Evolutionary conservation across 176 grass and related monocot genomes (phyloP).

Genomic region (Aechmea fasciata): DNA sequence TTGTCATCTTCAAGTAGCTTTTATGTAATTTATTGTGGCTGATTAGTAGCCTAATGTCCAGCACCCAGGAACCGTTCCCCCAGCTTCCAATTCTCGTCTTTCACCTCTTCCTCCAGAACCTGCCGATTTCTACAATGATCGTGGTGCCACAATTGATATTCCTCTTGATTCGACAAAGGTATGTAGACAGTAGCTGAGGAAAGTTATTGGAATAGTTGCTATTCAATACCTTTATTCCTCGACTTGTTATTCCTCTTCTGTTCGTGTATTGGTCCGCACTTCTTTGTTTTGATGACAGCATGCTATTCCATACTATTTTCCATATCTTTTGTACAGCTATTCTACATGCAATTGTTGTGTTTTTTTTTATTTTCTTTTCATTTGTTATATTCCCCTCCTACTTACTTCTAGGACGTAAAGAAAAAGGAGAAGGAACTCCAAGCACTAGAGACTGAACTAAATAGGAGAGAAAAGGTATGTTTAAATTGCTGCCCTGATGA

Average conservation of each 20-base stretch:
- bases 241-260: constrained; percentile 8
- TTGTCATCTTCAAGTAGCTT: neutral
- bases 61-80: constrained; percentile 12
- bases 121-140: constrained; percentile 88
- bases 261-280: neutral
- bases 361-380: constrained; percentile 6
- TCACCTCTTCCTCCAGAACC: constrained; percentile 81
- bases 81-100: constrained; percentile 52
- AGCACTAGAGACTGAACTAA: constrained; percentile 79
- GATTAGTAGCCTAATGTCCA: neutral
- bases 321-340: neutral
- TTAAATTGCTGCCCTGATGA: neutral
- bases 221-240: no score
- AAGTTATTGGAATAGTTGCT: neutral
- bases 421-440: constrained; percentile 83
- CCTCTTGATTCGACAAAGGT: constrained; percentile 74
- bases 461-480: constrained; percentile 78
- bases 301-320: no score
- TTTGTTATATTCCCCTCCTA: constrained; percentile 7
- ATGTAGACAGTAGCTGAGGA: neutral
- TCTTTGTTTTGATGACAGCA: no score
- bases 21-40: neutral
- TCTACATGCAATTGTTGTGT: neutral
- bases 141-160: constrained; percentile 54
- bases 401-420: constrained; percentile 43